A percentile compares a stretch with the other conserved stretches of the same genome.
These are phyloP conservation scores for Nannizziopsis barbatae DNA, from an alignment of 2,329 filamentous ascomycete species.

Conservation along the genomic window DNA sequence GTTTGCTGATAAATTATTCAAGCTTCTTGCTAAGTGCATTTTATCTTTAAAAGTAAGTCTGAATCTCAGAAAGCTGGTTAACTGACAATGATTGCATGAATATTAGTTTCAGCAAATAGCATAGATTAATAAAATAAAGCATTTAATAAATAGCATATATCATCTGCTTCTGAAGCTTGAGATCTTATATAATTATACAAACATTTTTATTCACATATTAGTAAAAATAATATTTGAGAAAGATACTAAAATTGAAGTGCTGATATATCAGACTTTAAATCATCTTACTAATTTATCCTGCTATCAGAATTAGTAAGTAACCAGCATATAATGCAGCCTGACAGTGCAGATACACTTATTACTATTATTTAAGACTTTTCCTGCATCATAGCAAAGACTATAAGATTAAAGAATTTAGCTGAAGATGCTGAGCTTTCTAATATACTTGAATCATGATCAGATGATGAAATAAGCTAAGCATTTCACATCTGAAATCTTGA, in stretches of 20 bases:
- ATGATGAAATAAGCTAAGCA: neutral
- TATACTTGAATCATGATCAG: neutral
- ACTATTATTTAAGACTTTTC: neutral
- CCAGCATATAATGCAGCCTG: neutral
- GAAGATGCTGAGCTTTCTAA: too few relatives aligned
- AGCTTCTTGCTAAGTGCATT: conserved; percentile 18
- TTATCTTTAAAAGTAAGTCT: conserved; percentile 7
- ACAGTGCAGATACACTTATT: neutral
- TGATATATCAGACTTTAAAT: neutral
- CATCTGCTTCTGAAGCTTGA: too few relatives aligned
- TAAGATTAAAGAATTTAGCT: neutral
- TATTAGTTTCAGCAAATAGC: too few relatives aligned
- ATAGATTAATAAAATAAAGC: too few relatives aligned
- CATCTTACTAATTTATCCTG: too few relatives aligned
- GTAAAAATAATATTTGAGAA: too few relatives aligned
- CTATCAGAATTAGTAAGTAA: too few relatives aligned
- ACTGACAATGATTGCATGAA: conserved; percentile 13
- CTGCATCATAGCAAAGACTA: neutral
- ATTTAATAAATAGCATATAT: too few relatives aligned
- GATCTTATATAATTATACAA: too few relatives aligned
- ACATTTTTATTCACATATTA: too few relatives aligned
- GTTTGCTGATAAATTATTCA: neutral
- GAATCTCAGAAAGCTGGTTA: conserved; percentile 17
- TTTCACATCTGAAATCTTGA: neutral
- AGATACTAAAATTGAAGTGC: conserved; percentile 5